phyloP scores from a whole-genome alignment of 495 filamentous ascomycete genomes.

The Penicillium turbatum region DNA sequence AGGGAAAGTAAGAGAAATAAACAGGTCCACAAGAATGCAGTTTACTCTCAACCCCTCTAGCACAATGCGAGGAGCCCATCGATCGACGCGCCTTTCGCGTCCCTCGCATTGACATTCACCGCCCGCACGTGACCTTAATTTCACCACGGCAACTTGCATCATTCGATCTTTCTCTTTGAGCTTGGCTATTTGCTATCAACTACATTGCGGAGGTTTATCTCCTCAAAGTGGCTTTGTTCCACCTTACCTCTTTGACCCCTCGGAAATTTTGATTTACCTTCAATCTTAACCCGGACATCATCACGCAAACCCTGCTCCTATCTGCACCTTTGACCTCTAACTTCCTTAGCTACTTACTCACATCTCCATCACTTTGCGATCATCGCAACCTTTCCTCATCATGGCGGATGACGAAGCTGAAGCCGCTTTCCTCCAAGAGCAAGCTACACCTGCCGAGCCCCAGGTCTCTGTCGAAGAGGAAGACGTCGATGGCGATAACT shows the following conservation, averaged over 20 bases:
- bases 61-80: constrained; percentile 22
- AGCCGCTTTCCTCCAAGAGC: constrained; percentile 56
- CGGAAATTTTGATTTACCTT: not conserved
- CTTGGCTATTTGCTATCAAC: not conserved
- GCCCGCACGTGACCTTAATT: constrained; percentile 22
- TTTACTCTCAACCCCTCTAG: constrained; percentile 15
- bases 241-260: not conserved
- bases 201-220: constrained; percentile 4
- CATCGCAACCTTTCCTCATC: constrained; percentile 16
- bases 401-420: constrained; percentile 62
- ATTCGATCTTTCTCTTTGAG: not conserved
- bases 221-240: constrained; percentile 6
- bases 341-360: not conserved
- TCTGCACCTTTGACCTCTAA: not conserved
- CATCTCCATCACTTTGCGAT: constrained; percentile 3
- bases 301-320: not conserved
- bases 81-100: constrained; percentile 27
- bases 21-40: constrained; percentile 27
- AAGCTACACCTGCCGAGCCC: constrained; percentile 47
- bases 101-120: constrained; percentile 27
- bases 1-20: constrained; percentile 18
- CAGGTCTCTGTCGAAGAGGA: constrained; percentile 43
- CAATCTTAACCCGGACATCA: not conserved
- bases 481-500: constrained; percentile 51
- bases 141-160: constrained; percentile 9